Evolutionary conservation across 1,284 basidiomycete species (phyloP).

Genomic region (Ceratobasidium sp.): DNA sequence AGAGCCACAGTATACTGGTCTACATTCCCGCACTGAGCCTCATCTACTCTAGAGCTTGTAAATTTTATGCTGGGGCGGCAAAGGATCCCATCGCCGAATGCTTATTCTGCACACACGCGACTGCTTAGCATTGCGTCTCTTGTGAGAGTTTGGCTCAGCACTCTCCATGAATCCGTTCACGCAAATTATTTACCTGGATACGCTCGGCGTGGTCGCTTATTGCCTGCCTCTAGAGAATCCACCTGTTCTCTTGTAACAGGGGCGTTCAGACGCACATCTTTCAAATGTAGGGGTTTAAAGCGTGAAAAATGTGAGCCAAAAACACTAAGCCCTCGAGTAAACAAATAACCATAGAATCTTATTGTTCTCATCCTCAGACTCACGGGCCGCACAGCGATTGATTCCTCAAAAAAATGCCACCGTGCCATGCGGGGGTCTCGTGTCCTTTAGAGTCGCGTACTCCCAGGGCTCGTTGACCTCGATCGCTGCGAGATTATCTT

Average conservation of each 20-base stretch:
- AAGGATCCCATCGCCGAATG: conserved; percentile 21
- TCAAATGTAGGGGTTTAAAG: neutral
- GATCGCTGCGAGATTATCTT: neutral
- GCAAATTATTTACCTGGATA: neutral
- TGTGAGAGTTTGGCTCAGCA: conserved; percentile 17
- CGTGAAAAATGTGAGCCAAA: conserved; percentile 13
- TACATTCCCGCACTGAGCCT: neutral
- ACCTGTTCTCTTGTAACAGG: neutral
- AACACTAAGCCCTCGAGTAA: neutral
- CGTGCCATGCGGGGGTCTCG: neutral
- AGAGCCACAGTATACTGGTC: neutral
- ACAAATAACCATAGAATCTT: too few relatives aligned
- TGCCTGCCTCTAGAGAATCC: neutral
- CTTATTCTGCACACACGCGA: conserved; percentile 29
- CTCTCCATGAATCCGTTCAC: neutral
- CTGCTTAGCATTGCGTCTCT: conserved; percentile 36
- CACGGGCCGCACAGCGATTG: neutral
- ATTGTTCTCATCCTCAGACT: neutral
- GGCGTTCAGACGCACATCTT: neutral
- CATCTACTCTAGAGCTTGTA: neutral
- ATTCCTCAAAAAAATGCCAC: neutral
- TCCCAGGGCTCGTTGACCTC: neutral
- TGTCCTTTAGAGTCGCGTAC: neutral
- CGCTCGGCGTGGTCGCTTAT: neutral
- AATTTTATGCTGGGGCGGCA: conserved; percentile 32